Conservation (phyloP, 2,329 filamentous ascomycete species). For the Claviceps humidiphila region DNA sequence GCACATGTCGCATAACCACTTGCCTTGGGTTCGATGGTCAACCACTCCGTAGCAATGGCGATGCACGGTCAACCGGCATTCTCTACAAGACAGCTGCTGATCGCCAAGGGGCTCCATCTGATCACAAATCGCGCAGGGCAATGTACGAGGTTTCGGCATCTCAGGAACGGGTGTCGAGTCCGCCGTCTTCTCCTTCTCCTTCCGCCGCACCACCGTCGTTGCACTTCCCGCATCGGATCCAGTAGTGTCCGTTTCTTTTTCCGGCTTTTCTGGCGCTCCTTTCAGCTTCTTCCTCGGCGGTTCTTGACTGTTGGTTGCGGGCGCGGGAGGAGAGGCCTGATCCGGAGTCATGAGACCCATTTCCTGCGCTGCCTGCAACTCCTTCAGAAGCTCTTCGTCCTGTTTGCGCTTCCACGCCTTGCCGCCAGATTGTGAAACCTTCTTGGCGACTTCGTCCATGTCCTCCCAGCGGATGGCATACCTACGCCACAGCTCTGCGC, state of each 20-base stretch:
- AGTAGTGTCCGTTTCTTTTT: constrained; percentile 36
- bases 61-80: constrained; percentile 86
- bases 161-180: constrained; percentile 53
- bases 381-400: constrained; percentile 79
- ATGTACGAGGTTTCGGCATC: constrained; percentile 59
- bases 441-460: constrained; percentile 79
- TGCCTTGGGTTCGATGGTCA: constrained; percentile 54
- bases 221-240: constrained; percentile 32
- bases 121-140: constrained; percentile 79
- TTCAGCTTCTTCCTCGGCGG: constrained; percentile 56
- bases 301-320: constrained; percentile 25
- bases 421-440: constrained; percentile 65
- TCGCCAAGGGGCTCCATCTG: constrained; percentile 59
- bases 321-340: constrained; percentile 23
- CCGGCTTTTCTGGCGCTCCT: constrained; percentile 23
- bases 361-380: constrained; percentile 53
- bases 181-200: constrained; percentile 41
- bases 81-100: constrained; percentile 63
- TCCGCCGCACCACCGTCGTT: constrained; percentile 37
- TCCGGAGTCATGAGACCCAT: constrained; percentile 31
- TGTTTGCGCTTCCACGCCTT: constrained; percentile 78
- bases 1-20: constrained; percentile 96
- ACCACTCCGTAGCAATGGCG: constrained; percentile 81
- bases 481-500: constrained; percentile 85
- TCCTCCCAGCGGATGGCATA: constrained; percentile 96